Percentiles rank a stretch among this genome's conserved stretches.
phyloP scores from a whole-genome alignment of 1,284 basidiomycete species.

The Dichomitus squalens region DNA sequence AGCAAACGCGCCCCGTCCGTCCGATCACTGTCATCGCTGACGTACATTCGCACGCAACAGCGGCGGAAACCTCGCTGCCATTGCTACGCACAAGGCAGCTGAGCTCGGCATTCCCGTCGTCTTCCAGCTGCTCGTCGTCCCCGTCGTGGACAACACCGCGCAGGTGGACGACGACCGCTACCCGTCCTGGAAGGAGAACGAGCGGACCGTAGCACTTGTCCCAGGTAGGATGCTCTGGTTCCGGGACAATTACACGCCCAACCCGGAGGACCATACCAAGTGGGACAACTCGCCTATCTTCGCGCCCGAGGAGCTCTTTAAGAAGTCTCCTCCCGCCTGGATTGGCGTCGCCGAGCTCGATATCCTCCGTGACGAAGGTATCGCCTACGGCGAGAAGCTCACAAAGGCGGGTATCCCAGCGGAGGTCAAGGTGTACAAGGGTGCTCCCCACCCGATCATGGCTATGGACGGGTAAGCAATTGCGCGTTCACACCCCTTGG shows the following conservation, averaged over 20 bases:
- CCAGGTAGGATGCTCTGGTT: slow-evolving; percentile 76
- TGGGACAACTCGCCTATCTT: slow-evolving; percentile 74
- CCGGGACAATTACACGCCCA: slow-evolving; percentile 65
- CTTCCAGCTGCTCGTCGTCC: slow-evolving; percentile 70
- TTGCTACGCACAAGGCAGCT: slow-evolving; percentile 65
- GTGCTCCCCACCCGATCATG: slow-evolving; percentile 69
- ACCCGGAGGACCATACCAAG: slow-evolving; percentile 56
- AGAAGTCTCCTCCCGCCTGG: slow-evolving; percentile 58
- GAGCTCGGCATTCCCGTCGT: slow-evolving; percentile 55
- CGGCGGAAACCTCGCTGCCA: slow-evolving; percentile 73
- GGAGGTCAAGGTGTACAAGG: slow-evolving; percentile 57
- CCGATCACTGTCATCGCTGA: background rate
- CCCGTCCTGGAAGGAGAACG: slow-evolving; percentile 60
- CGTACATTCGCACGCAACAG: slow-evolving; percentile 35
- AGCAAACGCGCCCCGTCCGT: background rate
- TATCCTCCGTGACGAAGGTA: slow-evolving; percentile 67
- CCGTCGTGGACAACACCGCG: slow-evolving; percentile 73
- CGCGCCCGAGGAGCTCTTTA: slow-evolving; percentile 57
- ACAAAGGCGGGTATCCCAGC: slow-evolving; percentile 54
- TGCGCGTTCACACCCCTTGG: background rate
- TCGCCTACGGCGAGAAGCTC: slow-evolving; percentile 66
- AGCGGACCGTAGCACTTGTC: slow-evolving; percentile 59
- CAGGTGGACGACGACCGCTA: slow-evolving; percentile 42
- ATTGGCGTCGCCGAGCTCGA: slow-evolving; percentile 69
- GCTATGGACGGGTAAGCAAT: slow-evolving; percentile 53